A percentile compares a stretch with the other conserved stretches of the same genome.
phyloP scores from a whole-genome alignment of 169 alveolate species.

The Amoebophrya sp. region DNA sequence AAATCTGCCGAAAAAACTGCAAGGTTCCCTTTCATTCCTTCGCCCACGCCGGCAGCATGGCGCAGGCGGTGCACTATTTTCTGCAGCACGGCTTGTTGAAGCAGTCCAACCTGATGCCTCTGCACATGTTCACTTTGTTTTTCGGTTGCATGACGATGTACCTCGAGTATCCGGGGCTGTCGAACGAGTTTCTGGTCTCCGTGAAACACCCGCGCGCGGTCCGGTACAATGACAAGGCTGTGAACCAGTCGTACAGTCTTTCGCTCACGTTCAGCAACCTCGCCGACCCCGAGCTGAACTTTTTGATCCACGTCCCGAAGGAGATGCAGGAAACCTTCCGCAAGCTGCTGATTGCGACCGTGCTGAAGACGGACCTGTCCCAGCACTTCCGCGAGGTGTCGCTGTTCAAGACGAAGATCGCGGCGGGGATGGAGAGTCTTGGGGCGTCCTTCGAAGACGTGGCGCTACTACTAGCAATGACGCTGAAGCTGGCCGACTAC shows the following conservation, averaged over 20 bases:
- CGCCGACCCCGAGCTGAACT: conserved; percentile 14
- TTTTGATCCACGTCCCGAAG: not conserved
- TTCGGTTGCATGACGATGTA: not conserved
- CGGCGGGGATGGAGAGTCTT: not conserved
- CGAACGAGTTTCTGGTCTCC: conserved; percentile 8
- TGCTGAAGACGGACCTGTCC: not conserved
- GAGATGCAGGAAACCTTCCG: conserved; percentile 1
- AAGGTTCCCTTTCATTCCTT: conserved; percentile 8
- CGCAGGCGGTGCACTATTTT: not conserved
- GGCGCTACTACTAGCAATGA: not conserved
- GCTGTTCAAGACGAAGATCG: not conserved
- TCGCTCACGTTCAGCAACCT: not conserved
- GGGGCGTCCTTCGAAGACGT: not conserved
- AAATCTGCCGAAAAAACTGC: too few relatives aligned
- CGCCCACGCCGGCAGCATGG: conserved; percentile 2
- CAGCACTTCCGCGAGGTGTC: conserved; percentile 8
- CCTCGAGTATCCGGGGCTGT: conserved; percentile 11
- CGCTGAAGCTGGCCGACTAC: conserved; percentile 10
- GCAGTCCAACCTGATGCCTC: not conserved
- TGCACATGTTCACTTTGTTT: conserved; percentile 1
- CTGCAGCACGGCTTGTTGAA: not conserved
- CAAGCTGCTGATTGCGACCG: not conserved
- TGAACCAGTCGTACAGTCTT: not conserved
- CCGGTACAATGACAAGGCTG: conserved; percentile 14
- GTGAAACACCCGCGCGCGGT: not conserved